phyloP scores from a whole-genome alignment of 1,284 basidiomycete genomes.

The Apiotrichum porosum region DNA sequence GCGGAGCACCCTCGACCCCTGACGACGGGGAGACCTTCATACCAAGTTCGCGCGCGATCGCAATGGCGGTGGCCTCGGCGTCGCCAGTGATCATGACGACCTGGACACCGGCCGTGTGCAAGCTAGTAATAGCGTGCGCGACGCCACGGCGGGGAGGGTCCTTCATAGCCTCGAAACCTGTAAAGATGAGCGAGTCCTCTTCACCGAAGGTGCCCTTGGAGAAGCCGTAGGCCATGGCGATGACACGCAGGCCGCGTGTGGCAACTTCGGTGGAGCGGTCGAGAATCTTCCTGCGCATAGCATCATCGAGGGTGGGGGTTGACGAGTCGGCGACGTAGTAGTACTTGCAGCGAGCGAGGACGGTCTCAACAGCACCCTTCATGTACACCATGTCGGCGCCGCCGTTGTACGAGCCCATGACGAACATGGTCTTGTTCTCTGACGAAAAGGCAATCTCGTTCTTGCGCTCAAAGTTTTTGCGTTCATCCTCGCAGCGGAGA shows the following conservation, averaged over 20 bases:
- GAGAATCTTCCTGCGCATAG: constrained; percentile 62
- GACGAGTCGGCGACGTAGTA: constrained; percentile 83
- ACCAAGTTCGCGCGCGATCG: constrained; percentile 88
- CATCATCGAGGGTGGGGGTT: constrained; percentile 67
- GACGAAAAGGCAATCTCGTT: constrained; percentile 86
- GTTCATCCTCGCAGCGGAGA: constrained; percentile 66
- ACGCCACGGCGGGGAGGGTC: constrained; percentile 93
- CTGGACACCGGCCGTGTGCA: constrained; percentile 83
- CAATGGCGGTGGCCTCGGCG: constrained; percentile 81
- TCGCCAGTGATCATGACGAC: constrained; percentile 99
- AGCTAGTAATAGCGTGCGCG: constrained; percentile 72
- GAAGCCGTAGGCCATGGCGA: constrained; percentile 85
- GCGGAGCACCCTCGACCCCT: not conserved
- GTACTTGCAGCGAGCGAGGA: constrained; percentile 77
- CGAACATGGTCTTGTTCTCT: constrained; percentile 86
- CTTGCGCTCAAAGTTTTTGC: constrained; percentile 65
- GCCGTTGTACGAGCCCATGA: constrained; percentile 62
- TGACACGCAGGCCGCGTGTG: constrained; percentile 71
- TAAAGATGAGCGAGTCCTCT: constrained; percentile 68
- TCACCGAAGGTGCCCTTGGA: constrained; percentile 29
- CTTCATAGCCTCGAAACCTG: constrained; percentile 89
- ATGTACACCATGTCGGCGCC: constrained; percentile 73
- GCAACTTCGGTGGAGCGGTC: constrained; percentile 68
- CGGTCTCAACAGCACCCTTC: constrained; percentile 86
- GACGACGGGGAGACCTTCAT: constrained; percentile 50